Percentiles rank a stretch among this genome's conserved stretches.
Evolutionary conservation across 1,284 basidiomycete genomes (phyloP).

Genomic region (Athelia sp.): DNA sequence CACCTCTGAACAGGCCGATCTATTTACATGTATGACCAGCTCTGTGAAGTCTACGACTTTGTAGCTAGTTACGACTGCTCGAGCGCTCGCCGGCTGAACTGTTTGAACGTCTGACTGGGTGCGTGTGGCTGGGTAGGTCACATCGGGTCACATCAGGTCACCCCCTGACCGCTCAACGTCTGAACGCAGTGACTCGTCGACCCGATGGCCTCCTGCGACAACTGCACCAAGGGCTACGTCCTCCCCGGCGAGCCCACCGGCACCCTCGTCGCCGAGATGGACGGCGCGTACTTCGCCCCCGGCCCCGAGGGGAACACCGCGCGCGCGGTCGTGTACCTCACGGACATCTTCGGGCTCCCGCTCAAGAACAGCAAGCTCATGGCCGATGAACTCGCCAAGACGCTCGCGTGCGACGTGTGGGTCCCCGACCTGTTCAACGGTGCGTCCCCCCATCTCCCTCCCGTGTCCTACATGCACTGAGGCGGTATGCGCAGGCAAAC

Average conservation of each 20-base stretch:
- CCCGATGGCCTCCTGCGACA: constrained; percentile 22
- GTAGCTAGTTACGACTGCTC: no score
- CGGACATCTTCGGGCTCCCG: constrained; percentile 55
- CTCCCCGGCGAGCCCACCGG: constrained; percentile 40
- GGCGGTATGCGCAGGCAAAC: constrained; percentile 28
- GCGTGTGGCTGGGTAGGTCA: no score
- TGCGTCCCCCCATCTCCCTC: constrained; percentile 13
- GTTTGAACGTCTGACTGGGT: no score
- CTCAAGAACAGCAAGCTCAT: constrained; percentile 59
- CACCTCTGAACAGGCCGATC: no score
- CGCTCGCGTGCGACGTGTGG: constrained; percentile 56
- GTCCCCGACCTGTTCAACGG: constrained; percentile 51
- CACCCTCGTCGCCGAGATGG: constrained; percentile 19
- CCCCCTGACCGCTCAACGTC: no score
- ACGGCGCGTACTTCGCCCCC: constrained; percentile 39
- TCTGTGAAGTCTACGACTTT: no score
- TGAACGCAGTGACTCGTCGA: no score
- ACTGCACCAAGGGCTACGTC: constrained; percentile 32
- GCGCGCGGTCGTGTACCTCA: constrained; percentile 48
- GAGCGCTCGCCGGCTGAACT: no score
- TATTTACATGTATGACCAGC: no score
- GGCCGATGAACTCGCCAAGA: constrained; percentile 52
- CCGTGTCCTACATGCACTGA: neutral
- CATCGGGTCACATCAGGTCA: no score
- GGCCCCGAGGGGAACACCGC: constrained; percentile 17